phyloP scores from a whole-genome alignment of 1,284 basidiomycete species.

The Baeospora myosura region DNA sequence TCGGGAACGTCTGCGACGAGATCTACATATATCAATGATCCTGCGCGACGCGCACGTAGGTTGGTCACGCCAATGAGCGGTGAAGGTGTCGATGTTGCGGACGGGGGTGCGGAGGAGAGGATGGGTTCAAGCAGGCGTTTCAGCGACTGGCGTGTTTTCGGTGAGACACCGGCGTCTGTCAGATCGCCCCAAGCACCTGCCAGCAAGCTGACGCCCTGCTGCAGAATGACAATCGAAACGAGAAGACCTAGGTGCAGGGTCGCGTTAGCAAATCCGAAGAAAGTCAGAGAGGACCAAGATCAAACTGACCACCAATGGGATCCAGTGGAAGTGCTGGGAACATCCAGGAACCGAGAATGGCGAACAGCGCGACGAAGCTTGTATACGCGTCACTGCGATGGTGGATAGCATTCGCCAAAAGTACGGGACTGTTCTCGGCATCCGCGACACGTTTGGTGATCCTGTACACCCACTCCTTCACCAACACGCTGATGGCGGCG shows the following conservation, averaged over 20 bases:
- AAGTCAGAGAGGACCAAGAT: conserved; percentile 8
- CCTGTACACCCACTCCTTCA: conserved; percentile 92
- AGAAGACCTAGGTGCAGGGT: conserved; percentile 51
- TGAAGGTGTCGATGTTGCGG: conserved; percentile 21
- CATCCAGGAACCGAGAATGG: conserved; percentile 82
- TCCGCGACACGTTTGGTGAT: conserved; percentile 84
- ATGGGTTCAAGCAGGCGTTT: conserved; percentile 48
- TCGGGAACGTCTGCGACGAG: conserved; percentile 64
- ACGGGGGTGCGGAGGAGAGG: conserved; percentile 24
- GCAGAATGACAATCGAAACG: conserved; percentile 84
- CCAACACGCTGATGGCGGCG: conserved; percentile 70
- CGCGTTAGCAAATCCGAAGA: conserved; percentile 7
- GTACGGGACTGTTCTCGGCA: conserved; percentile 83
- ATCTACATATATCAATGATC: conserved; percentile 70
- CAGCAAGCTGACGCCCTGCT: conserved; percentile 74
- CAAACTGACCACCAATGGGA: conserved; percentile 76
- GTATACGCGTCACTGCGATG: conserved; percentile 94
- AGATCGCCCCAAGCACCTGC: conserved; percentile 75
- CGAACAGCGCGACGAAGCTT: conserved; percentile 79
- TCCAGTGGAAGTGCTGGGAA: conserved; percentile 86
- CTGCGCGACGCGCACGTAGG: conserved; percentile 72
- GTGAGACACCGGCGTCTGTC: conserved; percentile 77
- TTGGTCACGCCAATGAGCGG: conserved; percentile 43
- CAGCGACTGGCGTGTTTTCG: conserved; percentile 46
- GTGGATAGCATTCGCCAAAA: conserved; percentile 88